Conservation (phyloP, 2,329 filamentous ascomycete species). For the Apiospora saccharicola region DNA sequence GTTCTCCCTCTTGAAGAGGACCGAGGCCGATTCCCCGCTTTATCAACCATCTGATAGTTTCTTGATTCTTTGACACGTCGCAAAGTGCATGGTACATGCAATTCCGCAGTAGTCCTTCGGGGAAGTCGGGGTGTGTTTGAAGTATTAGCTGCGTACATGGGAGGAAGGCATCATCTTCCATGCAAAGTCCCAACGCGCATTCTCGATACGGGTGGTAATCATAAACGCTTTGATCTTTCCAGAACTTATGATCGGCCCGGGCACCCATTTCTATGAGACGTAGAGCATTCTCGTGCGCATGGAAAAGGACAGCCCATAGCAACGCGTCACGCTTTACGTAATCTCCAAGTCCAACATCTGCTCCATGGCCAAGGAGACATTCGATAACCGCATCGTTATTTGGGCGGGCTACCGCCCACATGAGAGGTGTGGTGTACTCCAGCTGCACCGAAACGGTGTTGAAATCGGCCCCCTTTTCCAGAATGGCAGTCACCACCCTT, state of each 20-base stretch:
- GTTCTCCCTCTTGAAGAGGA: neutral
- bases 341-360: neutral
- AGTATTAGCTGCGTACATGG: neutral
- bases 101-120: neutral
- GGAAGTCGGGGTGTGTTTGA: neutral
- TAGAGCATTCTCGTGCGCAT: neutral
- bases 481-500: neutral
- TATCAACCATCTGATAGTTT: neutral
- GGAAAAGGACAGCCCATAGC: neutral
- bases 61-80: neutral
- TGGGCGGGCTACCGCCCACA: neutral
- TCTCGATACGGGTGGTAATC: neutral
- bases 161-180: neutral
- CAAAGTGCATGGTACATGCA: neutral
- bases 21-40: neutral
- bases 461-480: neutral
- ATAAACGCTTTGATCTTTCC: neutral
- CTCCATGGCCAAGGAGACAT: neutral
- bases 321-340: neutral
- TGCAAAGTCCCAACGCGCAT: neutral
- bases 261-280: neutral
- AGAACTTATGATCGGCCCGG: neutral
- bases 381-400: neutral
- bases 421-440: neutral
- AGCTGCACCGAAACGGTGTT: neutral